These are phyloP conservation scores for Larix kaempferi DNA, from an alignment of 75 land plant genomes.

Conservation along the genomic window DNA sequence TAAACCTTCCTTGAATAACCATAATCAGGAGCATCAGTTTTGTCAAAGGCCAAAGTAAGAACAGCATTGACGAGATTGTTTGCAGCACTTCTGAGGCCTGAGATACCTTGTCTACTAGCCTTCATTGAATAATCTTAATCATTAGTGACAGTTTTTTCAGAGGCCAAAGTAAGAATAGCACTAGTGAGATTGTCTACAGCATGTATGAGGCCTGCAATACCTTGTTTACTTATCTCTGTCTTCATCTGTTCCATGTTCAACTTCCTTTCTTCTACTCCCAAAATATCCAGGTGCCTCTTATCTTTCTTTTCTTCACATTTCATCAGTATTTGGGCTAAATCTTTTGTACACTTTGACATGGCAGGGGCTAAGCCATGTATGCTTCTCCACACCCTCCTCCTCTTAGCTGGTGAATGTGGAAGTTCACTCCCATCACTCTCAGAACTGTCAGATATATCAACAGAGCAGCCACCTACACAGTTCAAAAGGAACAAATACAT, in stretches of 20 bases:
- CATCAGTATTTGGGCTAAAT: conserved; percentile 44
- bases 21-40: conserved; percentile 8
- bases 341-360: conserved; percentile 41
- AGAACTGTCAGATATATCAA: conserved; percentile 34
- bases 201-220: conserved; percentile 38
- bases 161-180: conserved; percentile 43
- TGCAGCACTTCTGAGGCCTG: conserved; percentile 44
- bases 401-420: conserved; percentile 47
- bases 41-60: conserved; percentile 34
- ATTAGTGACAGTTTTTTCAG: conserved; percentile 8
- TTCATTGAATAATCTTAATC: conserved; percentile 7
- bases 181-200: conserved; percentile 61
- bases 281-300: conserved; percentile 44
- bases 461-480: conserved; percentile 13
- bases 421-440: conserved; percentile 57
- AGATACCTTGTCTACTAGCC: conserved; percentile 26
- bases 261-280: conserved; percentile 44
- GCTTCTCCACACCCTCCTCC: conserved; percentile 23
- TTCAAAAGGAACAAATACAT: not conserved
- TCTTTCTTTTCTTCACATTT: conserved; percentile 57
- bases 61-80: conserved; percentile 60
- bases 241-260: conserved; percentile 42
- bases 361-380: conserved; percentile 34
- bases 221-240: conserved; percentile 38
- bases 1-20: not conserved